A percentile compares a stretch with the other conserved stretches of the same genome.
phyloP scores from a whole-genome alignment of 2,329 filamentous ascomycete genomes.

The Dryadomyces quercus-mongolicae region DNA sequence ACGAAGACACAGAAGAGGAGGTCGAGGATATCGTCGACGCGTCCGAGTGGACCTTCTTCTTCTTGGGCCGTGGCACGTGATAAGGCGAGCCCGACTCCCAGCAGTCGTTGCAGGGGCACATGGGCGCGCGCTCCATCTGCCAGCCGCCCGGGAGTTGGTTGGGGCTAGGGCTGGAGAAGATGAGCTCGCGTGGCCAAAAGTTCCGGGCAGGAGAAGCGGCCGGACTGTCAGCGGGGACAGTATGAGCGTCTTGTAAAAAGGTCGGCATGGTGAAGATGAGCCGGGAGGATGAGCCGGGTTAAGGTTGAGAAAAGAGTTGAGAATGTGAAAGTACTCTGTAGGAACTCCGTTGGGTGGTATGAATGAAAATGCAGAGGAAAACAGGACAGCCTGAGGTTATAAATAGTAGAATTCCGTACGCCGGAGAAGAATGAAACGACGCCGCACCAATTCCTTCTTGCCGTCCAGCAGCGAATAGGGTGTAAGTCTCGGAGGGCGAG shows the following conservation, averaged over 20 bases:
- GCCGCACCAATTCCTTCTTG: too few species aligned
- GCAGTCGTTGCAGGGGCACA: constrained; percentile 4
- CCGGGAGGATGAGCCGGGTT: neutral
- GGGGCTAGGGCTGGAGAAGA: neutral
- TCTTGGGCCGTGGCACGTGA: neutral
- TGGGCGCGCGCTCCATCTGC: constrained; percentile 2
- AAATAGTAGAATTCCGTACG: too few species aligned
- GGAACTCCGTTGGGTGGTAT: too few species aligned
- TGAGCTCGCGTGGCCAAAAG: neutral
- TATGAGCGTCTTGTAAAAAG: neutral
- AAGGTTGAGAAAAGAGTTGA: too few species aligned
- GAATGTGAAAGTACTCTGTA: too few species aligned
- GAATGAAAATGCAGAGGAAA: too few species aligned
- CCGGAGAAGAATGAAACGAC: too few species aligned
- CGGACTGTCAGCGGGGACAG: neutral
- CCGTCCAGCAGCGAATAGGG: too few species aligned
- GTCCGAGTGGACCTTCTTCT: neutral
- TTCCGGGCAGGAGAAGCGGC: neutral
- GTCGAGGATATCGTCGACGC: neutral
- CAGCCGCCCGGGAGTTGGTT: neutral
- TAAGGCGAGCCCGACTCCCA: neutral
- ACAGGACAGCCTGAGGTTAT: too few species aligned
- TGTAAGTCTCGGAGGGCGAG: too few species aligned
- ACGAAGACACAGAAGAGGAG: neutral
- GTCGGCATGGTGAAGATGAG: neutral